phyloP scores from a whole-genome alignment of 495 filamentous ascomycete genomes.

The Hypoxylon intermedium region DNA sequence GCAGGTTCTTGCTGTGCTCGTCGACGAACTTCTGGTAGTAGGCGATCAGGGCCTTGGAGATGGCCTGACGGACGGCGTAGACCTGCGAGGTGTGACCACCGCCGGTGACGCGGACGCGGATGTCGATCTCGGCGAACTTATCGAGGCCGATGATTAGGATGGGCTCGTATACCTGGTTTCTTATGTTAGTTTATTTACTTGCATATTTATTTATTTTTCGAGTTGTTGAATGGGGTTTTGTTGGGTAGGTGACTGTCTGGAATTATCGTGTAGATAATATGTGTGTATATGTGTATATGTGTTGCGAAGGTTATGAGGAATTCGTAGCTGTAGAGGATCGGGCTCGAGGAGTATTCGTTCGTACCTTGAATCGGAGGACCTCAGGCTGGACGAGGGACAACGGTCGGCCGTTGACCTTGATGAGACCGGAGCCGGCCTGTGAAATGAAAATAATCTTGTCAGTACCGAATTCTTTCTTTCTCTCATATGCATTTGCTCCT shows the following conservation, averaged over 20 bases:
- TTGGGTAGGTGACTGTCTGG: too few species aligned
- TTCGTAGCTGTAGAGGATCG: too few species aligned
- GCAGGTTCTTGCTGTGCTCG: conserved; percentile 98
- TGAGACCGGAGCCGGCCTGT: conserved; percentile 88
- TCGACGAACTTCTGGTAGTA: conserved; percentile 99
- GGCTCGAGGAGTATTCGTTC: conserved; percentile 15
- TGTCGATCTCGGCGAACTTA: conserved; percentile 96
- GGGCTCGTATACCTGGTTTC: conserved; percentile 90
- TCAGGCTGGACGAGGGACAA: conserved; percentile 92
- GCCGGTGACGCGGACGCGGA: conserved; percentile 93
- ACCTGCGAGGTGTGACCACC: conserved; percentile 98
- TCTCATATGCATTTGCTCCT: conserved; percentile 6
- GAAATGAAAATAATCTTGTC: conserved; percentile 29
- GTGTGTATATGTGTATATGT: too few species aligned
- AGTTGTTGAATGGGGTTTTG: background rate
- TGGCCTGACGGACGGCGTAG: conserved; percentile 98
- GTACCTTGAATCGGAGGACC: conserved; percentile 95
- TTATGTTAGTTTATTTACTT: conserved; percentile 11
- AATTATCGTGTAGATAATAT: too few species aligned
- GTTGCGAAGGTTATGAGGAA: too few species aligned
- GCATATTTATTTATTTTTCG: background rate
- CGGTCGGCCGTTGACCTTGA: conserved; percentile 98
- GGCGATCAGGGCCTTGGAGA: conserved; percentile 96
- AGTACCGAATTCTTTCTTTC: conserved; percentile 37
- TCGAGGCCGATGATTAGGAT: conserved; percentile 94